Base-by-base conservation (phyloP, 495 filamentous ascomycete genomes). In the Cryomyces minteri region DNA sequence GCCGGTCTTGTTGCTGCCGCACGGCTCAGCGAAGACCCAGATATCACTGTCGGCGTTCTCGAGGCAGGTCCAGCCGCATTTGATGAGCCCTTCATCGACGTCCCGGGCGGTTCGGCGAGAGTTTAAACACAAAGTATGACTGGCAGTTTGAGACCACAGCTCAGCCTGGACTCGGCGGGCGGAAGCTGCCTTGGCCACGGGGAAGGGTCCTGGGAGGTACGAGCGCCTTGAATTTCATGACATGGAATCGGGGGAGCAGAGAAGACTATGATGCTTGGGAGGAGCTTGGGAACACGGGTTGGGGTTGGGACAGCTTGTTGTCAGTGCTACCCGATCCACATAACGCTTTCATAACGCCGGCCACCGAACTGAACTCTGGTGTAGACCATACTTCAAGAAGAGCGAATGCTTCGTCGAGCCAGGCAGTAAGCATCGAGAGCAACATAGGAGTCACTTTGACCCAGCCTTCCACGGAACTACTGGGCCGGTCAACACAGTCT, bases 191-290 rank as follows among this genome's bases (percentile, higher is more conserved):
- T 8, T 63, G 57, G 37, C 44, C 48, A 7, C 52, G 64, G 28
- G 68, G 68, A 5, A 63, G 58, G 37, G 58, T 64, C 9, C 46
- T 71, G 7, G 65, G 68, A 1, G 66, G 68, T 5, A 64, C 56
- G 8, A 67, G 61, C 48, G 64, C 61, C 0, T 47, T 71, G 32
- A 71, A 71, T 46, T 67, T 63, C 50, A 73, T 76, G 62, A 71
- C 64, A n/a, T 75, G 69, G 68, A 68, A 70, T 48, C 63, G 70
- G 6, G 73, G 67, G 0, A 71, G 62, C 32, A 65, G 62, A 38
- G 54, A 66, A 8, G 74, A 75, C 32, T 76, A 72, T 48, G 72
- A 79, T 56, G 63, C 63, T 38, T 79, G 76, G 74, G 63, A 65
- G 40, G 62, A 65, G 11, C 62, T 73, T 18, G 73, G 74, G 5